Conservation (phyloP, 768 basidiomycete species). For the Kondoa subrosea region DNA sequence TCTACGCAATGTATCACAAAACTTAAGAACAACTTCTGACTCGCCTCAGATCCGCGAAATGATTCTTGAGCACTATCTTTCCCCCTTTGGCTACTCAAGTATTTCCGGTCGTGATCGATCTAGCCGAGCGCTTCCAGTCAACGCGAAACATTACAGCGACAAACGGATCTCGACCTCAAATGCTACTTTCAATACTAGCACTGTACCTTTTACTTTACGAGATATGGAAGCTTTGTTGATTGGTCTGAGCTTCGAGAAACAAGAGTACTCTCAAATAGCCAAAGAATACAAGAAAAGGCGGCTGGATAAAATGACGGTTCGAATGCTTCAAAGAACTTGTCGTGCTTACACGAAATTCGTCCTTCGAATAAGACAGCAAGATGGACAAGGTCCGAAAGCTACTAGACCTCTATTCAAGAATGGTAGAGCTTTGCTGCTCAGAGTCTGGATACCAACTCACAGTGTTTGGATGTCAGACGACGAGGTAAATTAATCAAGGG, state of each 20-base stretch:
- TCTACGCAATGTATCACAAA: constrained; percentile 9
- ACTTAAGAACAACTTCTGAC: constrained; percentile 9
- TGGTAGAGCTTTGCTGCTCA: constrained; percentile 20
- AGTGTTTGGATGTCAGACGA: constrained; percentile 25
- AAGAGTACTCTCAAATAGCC: constrained; percentile 15
- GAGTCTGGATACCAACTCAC: constrained; percentile 25
- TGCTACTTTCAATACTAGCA: background rate
- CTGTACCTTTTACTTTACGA: constrained; percentile 15
- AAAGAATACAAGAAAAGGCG: background rate
- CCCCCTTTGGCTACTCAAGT: constrained; percentile 17
- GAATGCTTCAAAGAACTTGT: constrained; percentile 20
- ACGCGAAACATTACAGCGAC: background rate
- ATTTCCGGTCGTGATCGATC: background rate
- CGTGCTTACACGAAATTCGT: constrained; percentile 24
- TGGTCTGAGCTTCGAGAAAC: background rate
- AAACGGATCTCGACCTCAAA: background rate
- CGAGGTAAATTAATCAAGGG: background rate
- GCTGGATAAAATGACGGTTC: constrained; percentile 1
- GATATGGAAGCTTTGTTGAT: constrained; percentile 21
- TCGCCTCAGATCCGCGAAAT: constrained; percentile 16
- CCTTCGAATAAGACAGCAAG: constrained; percentile 21
- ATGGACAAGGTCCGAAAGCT: background rate
- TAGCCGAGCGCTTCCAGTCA: background rate
- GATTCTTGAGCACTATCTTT: constrained; percentile 23
- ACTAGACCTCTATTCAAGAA: constrained; percentile 18